phyloP scores from a whole-genome alignment of 1,284 basidiomycete genomes.

The Microbotryum lychnidis-dioicae region DNA sequence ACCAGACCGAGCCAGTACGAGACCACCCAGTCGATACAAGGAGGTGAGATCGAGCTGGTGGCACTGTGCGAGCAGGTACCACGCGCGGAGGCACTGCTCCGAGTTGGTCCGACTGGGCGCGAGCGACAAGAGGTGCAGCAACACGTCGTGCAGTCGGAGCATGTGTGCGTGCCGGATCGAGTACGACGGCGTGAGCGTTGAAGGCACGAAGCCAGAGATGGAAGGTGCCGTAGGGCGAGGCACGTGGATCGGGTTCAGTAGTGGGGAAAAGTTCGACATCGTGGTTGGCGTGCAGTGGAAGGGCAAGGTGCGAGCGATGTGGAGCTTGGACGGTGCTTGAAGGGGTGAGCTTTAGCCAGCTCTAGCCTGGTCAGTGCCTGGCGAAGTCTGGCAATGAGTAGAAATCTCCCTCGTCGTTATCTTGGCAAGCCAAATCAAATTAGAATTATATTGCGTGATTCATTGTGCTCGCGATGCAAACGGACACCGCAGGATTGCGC shows the following conservation, averaged over 20 bases:
- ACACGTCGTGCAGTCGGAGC: constrained; percentile 19
- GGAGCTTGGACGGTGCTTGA: too few relatives aligned
- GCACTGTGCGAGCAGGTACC: constrained; percentile 18
- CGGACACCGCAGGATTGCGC: too few relatives aligned
- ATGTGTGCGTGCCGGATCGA: constrained; percentile 18
- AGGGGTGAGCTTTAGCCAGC: too few relatives aligned
- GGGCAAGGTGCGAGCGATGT: neutral
- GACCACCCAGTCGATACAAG: constrained; percentile 18
- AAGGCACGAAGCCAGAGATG: constrained; percentile 1
- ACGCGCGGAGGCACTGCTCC: constrained; percentile 13
- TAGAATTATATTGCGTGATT: too few relatives aligned
- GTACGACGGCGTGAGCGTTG: constrained; percentile 4
- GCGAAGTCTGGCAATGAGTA: too few relatives aligned
- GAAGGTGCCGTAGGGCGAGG: constrained; percentile 3
- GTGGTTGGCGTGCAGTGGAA: constrained; percentile 1
- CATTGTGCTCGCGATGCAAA: too few relatives aligned
- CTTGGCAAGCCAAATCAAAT: too few relatives aligned
- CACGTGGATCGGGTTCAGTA: constrained; percentile 14
- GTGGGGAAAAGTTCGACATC: neutral
- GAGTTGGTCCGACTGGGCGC: constrained; percentile 11
- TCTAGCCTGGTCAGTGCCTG: too few relatives aligned
- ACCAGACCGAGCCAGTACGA: constrained; percentile 13
- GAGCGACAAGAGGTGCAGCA: constrained; percentile 24
- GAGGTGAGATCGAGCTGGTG: constrained; percentile 21
- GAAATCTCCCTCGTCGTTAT: too few relatives aligned